Percentiles rank a stretch among this genome's conserved stretches.
Conservation (phyloP, 139 green algal species). For the Chlamydomonas schloesseri region DNA sequence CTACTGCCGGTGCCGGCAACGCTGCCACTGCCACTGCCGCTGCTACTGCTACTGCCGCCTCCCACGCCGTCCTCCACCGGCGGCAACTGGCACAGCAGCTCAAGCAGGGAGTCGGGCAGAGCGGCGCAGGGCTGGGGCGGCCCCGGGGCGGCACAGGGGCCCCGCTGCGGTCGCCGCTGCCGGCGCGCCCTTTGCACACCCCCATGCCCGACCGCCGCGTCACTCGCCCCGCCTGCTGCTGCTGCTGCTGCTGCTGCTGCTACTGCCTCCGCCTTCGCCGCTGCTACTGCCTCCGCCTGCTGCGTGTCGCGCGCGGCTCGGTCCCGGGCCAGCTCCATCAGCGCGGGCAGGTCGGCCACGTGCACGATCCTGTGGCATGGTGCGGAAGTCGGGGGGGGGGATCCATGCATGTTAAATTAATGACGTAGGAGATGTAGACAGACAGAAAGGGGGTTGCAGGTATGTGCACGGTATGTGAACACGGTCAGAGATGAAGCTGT, state of each 20-base stretch:
- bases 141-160: too few species aligned
- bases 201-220: too few species aligned
- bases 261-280: not conserved
- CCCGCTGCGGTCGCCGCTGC: too few species aligned
- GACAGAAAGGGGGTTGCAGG: too few species aligned
- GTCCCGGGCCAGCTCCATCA: not conserved
- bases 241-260: not conserved
- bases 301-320: not conserved
- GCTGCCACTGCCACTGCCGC: not conserved
- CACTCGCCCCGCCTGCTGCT: too few species aligned
- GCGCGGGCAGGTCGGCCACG: not conserved
- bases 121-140: not conserved
- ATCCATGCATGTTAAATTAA: too few species aligned
- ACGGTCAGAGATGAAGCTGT: too few species aligned
- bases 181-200: not conserved
- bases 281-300: too few species aligned
- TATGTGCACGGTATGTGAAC: too few species aligned
- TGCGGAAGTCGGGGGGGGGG: too few species aligned
- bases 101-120: conserved; percentile 4
- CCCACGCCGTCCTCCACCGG: conserved; percentile 13
- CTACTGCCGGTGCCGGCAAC: not conserved
- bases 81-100: conserved; percentile 22
- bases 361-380: not conserved
- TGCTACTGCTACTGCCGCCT: not conserved
- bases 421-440: too few species aligned